Evolutionary conservation across 2,329 filamentous ascomycete species (phyloP).

Genomic region (Nectriaceae sp.): DNA sequence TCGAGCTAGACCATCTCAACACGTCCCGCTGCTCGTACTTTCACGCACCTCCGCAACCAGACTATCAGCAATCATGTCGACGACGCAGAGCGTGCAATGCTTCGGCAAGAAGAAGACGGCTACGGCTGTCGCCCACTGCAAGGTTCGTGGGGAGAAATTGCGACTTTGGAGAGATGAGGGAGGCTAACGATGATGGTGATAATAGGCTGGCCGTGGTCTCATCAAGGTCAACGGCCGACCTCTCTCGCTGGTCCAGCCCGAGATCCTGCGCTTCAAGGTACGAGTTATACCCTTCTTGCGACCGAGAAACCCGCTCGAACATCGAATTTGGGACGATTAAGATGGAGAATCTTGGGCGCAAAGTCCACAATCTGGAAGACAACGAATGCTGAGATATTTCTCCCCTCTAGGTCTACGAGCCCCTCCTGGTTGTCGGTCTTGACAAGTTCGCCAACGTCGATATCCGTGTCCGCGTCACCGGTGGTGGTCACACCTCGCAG

Average conservation of each 20-base stretch:
- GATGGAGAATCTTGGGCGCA: neutral
- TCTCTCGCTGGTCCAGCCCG: slow-evolving; percentile 89
- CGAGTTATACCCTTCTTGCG: slow-evolving; percentile 26
- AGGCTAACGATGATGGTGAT: slow-evolving; percentile 31
- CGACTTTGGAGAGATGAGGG: slow-evolving; percentile 4
- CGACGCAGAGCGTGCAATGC: slow-evolving; percentile 86
- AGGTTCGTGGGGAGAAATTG: slow-evolving; percentile 57
- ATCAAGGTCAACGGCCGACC: slow-evolving; percentile 99
- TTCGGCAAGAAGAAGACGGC: slow-evolving; percentile 99
- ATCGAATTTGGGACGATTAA: slow-evolving; percentile 8
- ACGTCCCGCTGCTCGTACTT: slow-evolving; percentile 23
- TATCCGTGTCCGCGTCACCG: slow-evolving; percentile 93
- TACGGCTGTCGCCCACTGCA: slow-evolving; percentile 89
- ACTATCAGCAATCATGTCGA: slow-evolving; percentile 65
- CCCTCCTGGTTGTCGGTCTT: slow-evolving; percentile 91
- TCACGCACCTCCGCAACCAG: slow-evolving; percentile 28
- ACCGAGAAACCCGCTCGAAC: slow-evolving; percentile 10
- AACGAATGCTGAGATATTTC: slow-evolving; percentile 23
- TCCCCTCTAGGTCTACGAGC: slow-evolving; percentile 82
- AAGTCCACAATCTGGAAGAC: slow-evolving; percentile 3
- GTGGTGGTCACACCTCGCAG: slow-evolving; percentile 97
- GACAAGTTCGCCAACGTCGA: slow-evolving; percentile 98
- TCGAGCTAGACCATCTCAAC: slow-evolving; percentile 26
- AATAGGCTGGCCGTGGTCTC: slow-evolving; percentile 64
- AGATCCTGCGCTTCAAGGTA: slow-evolving; percentile 97